A percentile compares a stretch with the other conserved stretches of the same genome.
Evolutionary conservation across 805 yeast genomes (phyloP).

Genomic region (Myxozyma melibiosi): DNA sequence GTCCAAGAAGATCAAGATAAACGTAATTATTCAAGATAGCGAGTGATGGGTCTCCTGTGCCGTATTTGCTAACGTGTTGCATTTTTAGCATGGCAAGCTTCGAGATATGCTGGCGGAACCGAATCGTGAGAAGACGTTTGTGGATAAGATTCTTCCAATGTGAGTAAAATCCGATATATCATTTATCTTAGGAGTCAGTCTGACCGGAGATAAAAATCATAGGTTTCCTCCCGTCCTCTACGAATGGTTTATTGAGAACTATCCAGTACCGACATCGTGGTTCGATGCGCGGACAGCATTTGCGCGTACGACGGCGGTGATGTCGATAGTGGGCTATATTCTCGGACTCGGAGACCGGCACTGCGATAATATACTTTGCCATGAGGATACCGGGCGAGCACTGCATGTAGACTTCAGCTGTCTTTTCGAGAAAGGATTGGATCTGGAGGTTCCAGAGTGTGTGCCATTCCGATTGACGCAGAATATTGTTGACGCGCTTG

Average conservation of each 20-base stretch:
- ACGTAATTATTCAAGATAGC: too few relatives aligned
- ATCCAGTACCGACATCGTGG: slow-evolving; percentile 90
- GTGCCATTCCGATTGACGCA: slow-evolving; percentile 93
- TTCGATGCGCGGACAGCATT: slow-evolving; percentile 72
- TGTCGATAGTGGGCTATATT: slow-evolving; percentile 96
- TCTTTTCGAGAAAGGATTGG: slow-evolving; percentile 76
- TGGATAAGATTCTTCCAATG: slow-evolving; percentile 25
- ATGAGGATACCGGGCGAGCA: slow-evolving; percentile 72
- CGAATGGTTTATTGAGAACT: slow-evolving; percentile 84
- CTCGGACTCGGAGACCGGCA: slow-evolving; percentile 96
- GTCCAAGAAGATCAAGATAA: slow-evolving; percentile 43
- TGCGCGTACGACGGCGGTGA: slow-evolving; percentile 83
- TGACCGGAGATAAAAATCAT: neutral
- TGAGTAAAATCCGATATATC: neutral
- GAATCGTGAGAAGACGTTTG: slow-evolving; percentile 5
- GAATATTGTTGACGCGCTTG: slow-evolving; percentile 86
- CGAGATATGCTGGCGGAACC: neutral
- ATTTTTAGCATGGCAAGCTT: neutral
- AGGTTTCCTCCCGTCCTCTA: slow-evolving; percentile 70
- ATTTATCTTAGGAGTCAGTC: neutral
- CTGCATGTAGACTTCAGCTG: slow-evolving; percentile 97
- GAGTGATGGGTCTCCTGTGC: neutral
- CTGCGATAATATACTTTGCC: slow-evolving; percentile 82
- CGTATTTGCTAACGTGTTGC: neutral
- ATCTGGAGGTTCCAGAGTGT: slow-evolving; percentile 80